Base-by-base conservation (phyloP, 139 green algal genomes). In the Astrephomene gubernaculifera region DNA sequence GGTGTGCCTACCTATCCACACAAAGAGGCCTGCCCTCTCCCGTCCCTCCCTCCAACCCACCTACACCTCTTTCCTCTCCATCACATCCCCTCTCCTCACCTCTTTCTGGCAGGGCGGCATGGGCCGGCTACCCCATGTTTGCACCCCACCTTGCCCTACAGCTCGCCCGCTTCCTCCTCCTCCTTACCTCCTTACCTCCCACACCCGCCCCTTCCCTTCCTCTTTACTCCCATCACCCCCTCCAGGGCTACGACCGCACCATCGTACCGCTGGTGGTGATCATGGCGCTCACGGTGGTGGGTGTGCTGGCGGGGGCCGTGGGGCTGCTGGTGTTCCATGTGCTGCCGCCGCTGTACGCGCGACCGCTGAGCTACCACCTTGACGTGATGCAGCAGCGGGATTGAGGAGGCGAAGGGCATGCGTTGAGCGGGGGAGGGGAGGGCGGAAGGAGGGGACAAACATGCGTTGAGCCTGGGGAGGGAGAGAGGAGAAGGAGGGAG, bases 201-300 rank as follows among this genome's bases (percentile, higher is more conserved):
- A 29, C 39, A 29, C 33, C 33, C 35, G 8, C 8, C 8, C 25
- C 19, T 2, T 45, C 71, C 8, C 71, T 6, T 49, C 71, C 44
- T 64, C 31, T 36, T 14, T n/a, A n/a, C n/a, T n/a, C n/a, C 27
- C 64, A 29, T 21, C 33, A 27, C 64, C 64, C 43, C 72, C 29
- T 2, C 33, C 87, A 91, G 88, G 88, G 88, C 31, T 91, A 89
- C 57, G 84, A 91, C 57, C 71, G 68, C 3, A 89, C 79, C 14
- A 70, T 88, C 31, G 33, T 91, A 0, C 71, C 84, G 4, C 21
- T 91, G 31, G 68, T 88, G 0, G 43, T 91, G 43, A 87, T 86
- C 52, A 87, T 87, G 41, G 45, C 71, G 4, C 4, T 88, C 21
- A 19, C 88, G 45, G 79, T 39, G 5, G 5, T 83, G 24, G 88